Base-by-base conservation (phyloP, 371 early-diverging fungal genomes). In the Lichtheimia ramosa region DNA sequence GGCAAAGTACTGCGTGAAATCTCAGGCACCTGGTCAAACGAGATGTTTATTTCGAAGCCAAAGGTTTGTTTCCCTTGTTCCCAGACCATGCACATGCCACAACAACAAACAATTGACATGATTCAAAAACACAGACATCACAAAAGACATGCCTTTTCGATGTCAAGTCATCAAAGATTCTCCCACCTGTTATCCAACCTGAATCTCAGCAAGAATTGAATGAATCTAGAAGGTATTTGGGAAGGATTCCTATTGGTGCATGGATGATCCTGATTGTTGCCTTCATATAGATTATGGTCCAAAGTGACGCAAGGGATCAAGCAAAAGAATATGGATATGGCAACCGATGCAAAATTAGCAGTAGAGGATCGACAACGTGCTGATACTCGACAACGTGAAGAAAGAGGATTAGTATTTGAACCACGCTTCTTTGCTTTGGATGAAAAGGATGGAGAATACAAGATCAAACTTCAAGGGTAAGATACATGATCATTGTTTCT, bases 11-110 rank as follows among this genome's bases (percentile, higher is more conserved):
- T 97, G 18, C 91, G 87, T 59, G 91, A 92, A 13, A 81, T 97
- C 51, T 72, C 79, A 12, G 97, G 97, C 21, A 92, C 91, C 61
- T 97, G 97, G 97, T 83, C 92, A 13, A 88, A 89, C 8, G 81
- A 79, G 42, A 79, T 92, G 21, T 84, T 82, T 52, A 88, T 93
- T 48, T 78, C 75, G 48, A 54, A 41, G 7, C 63, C 55, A 41
- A 59, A 61, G 51, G 62, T 66, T 23, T 24, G 43, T 13, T 14
- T 55, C 42, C 48, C 40, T 55, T 15, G 34, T 15, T 13, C 13
- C 13, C 25, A 23, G 20, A 23, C 40, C 50, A 49, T 40, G 58
- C 24, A 28, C 28, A 18, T 21, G n/a, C 46, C 46, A 21, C 21
- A n/a, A 18, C 16, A 18, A n/a, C n/a, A 18, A 46, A 46, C 7